Base-by-base conservation (phyloP, 225 moss, liverwort and hornwort species). In the Neckera pumila region DNA sequence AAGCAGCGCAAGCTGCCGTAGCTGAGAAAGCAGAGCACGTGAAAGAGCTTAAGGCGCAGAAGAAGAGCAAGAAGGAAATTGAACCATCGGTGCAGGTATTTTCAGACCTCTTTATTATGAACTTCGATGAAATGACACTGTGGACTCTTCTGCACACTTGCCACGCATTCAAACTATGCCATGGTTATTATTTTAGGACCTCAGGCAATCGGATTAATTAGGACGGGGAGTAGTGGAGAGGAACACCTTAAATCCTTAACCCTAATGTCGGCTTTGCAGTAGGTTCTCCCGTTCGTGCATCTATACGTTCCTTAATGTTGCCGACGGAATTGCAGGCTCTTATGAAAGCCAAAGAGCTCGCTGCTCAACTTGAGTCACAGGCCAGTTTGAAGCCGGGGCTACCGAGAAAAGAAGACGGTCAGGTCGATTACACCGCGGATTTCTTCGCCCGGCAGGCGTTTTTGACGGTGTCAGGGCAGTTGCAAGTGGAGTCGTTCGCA, bases 401-500 rank as follows among this genome's bases (percentile, higher is more conserved):
- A 8, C 96, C 95, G 47, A 94, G 72, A 87, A 96, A 95, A 80
- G 96, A 96, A 18, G 86, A 90, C 12, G 98, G 97, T 38, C 90
- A 69, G 62, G 94, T 99, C 20, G 98, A 99, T 85, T 99, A 93
- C 62, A 40, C 92, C 10, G 92, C 94, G 38, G 97, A 99, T 76
- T 99, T 96, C 84, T 99, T 99, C 76, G 94, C 95, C 9, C 91
- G 97, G 34, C 97, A 97, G 89, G 96, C 97, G 22, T 99, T 81
- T 86, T 89, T 99, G 91, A 99, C 98, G 27, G 98, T 99, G 74
- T 99, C 97, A 60, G 97, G 98, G 60, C 98, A 99, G 91, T 89
- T 99, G 84, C 98, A 97, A 93, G 97, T 96, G 89, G 98, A 97
- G 91, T 93, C 95, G n/a, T 96, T 94, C 51, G 96, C 97, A 19